phyloP scores from a whole-genome alignment of 352 stramenopile species.

The Pythium scleroteichum region DNA sequence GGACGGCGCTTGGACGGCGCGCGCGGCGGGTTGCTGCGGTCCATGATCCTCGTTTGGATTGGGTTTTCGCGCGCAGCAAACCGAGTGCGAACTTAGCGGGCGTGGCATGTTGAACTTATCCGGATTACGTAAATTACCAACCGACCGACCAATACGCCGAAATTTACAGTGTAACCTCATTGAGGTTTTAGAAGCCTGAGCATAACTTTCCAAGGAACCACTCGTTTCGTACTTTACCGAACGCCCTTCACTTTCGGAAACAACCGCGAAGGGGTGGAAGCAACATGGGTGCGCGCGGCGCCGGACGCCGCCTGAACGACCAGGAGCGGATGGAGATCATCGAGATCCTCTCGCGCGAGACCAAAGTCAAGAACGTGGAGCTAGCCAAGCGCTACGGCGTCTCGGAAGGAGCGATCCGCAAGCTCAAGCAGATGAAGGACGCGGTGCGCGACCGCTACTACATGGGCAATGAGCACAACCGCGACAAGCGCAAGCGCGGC shows the following conservation, averaged over 20 bases:
- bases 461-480: slow-evolving; percentile 84
- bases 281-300: slow-evolving; percentile 69
- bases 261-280: slow-evolving; percentile 22
- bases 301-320: slow-evolving; percentile 82
- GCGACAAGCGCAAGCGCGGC: slow-evolving; percentile 85
- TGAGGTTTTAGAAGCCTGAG: neutral
- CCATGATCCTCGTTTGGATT: slow-evolving; percentile 21
- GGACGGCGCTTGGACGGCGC: slow-evolving; percentile 34
- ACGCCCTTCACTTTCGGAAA: slow-evolving; percentile 26
- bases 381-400: slow-evolving; percentile 85
- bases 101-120: neutral
- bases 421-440: slow-evolving; percentile 89
- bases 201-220: slow-evolving; percentile 13
- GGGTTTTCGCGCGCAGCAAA: slow-evolving; percentile 3
- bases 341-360: slow-evolving; percentile 73
- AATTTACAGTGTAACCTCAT: neutral
- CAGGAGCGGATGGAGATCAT: slow-evolving; percentile 91
- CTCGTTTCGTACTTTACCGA: slow-evolving; percentile 38
- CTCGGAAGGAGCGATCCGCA: slow-evolving; percentile 84
- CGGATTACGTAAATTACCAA: no score
- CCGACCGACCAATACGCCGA: neutral
- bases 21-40: slow-evolving; percentile 29
- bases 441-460: slow-evolving; percentile 80
- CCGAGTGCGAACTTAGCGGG: slow-evolving; percentile 13
- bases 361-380: slow-evolving; percentile 87